phyloP scores from a whole-genome alignment of 345 rosid species.

The Isatis tinctoria region DNA sequence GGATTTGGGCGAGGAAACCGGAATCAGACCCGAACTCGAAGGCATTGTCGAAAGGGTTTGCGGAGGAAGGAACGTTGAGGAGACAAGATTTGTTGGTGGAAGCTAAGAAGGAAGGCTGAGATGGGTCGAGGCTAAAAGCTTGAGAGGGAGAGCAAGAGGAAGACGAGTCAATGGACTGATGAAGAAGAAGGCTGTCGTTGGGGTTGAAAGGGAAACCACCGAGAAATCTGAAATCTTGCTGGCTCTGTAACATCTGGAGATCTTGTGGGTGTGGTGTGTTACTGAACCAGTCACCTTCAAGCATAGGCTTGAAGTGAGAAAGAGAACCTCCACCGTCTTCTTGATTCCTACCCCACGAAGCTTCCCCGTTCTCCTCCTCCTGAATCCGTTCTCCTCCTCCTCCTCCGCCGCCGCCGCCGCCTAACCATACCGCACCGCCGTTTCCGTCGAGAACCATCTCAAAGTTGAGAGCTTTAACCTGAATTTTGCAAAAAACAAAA shows the following conservation, averaged over 20 bases:
- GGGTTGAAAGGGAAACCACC: conserved; percentile 38
- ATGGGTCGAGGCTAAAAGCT: conserved; percentile 49
- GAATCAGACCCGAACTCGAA: conserved; percentile 58
- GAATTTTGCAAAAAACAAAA: background rate
- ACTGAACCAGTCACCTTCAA: conserved; percentile 66
- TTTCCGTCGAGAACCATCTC: conserved; percentile 58
- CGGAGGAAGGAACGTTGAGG: conserved; percentile 34
- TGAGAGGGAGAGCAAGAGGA: conserved; percentile 69
- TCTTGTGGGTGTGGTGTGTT: conserved; percentile 39
- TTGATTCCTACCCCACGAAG: conserved; percentile 54
- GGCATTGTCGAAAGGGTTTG: conserved; percentile 54
- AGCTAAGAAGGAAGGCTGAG: conserved; percentile 29
- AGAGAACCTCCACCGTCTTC: conserved; percentile 35
- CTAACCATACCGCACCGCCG: conserved; percentile 58
- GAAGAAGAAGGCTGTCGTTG: conserved; percentile 41
- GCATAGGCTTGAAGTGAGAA: conserved; percentile 60
- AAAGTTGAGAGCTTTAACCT: conserved; percentile 7
- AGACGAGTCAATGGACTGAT: conserved; percentile 55
- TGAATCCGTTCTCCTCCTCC: conserved; percentile 22
- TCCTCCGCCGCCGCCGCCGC: conserved; percentile 14
- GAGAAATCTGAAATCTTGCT: conserved; percentile 48
- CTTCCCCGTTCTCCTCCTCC: conserved; percentile 36
- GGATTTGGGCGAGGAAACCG: conserved; percentile 41
- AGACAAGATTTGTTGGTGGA: conserved; percentile 40
- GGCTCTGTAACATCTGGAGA: conserved; percentile 37